Evolutionary conservation across 2,329 filamentous ascomycete genomes (phyloP).

Genomic region (Didymella segeticola): DNA sequence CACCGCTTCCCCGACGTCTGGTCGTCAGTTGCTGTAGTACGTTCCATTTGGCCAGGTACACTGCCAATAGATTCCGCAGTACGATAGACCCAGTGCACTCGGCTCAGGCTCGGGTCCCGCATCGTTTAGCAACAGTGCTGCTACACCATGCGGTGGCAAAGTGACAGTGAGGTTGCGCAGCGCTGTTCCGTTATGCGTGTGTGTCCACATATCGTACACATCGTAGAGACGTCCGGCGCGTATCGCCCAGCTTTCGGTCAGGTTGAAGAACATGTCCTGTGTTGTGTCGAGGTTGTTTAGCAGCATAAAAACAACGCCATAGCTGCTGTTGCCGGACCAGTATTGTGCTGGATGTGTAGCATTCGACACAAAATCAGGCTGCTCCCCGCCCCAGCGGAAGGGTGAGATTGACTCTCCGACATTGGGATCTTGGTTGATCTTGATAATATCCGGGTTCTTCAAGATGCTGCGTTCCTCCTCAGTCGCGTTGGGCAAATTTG

Average conservation of each 20-base stretch:
- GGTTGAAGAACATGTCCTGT: slow-evolving; percentile 29
- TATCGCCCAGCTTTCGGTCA: slow-evolving; percentile 24
- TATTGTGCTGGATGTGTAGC: slow-evolving; percentile 26
- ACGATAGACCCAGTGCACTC: slow-evolving; percentile 7
- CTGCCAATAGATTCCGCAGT: slow-evolving; percentile 21
- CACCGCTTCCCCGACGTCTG: neutral
- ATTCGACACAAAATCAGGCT: slow-evolving; percentile 57
- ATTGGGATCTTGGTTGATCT: slow-evolving; percentile 52
- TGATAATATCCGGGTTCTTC: slow-evolving; percentile 49
- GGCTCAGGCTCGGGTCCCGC: slow-evolving; percentile 20
- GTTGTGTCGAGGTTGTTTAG: slow-evolving; percentile 18
- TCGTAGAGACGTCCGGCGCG: slow-evolving; percentile 16
- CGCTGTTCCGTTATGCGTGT: slow-evolving; percentile 17
- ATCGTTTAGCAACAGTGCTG: slow-evolving; percentile 20
- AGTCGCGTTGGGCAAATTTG: slow-evolving; percentile 45
- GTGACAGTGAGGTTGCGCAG: slow-evolving; percentile 18
- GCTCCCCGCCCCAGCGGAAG: slow-evolving; percentile 55
- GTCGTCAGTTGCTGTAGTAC: slow-evolving; percentile 21
- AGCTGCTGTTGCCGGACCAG: slow-evolving; percentile 23
- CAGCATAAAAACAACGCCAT: slow-evolving; percentile 26
- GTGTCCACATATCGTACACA: slow-evolving; percentile 24
- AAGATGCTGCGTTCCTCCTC: slow-evolving; percentile 47
- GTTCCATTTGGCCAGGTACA: slow-evolving; percentile 22
- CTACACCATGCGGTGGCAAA: slow-evolving; percentile 19
- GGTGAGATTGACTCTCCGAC: slow-evolving; percentile 47